Evolutionary conservation across 2,329 filamentous ascomycete species (phyloP), one percentile per base, ranked within the genome.

Genomic region (Curvularia spicifera): DNA sequence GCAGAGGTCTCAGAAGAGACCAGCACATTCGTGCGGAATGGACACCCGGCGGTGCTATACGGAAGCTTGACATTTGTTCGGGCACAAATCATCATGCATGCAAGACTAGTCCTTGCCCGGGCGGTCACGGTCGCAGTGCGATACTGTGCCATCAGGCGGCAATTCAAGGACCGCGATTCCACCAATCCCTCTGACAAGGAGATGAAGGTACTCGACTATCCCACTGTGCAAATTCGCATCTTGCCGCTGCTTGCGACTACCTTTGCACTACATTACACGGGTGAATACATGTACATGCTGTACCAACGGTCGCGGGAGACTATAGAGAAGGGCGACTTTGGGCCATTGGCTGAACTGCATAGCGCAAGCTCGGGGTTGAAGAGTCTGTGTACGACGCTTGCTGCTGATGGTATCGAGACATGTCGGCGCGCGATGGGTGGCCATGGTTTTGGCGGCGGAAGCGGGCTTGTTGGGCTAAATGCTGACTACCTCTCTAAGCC

Each of bases 351-450:
- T 1, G 79, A 83, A 53, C 77, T 85, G 56, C 83, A 85, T 59
- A 82, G 80, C 39, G 80, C 82, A n/a, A 84, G 81, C 2, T 83
- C 80, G 4, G 82, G 82, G 1, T 64, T 85, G 57, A 85, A 84
- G 66, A 84, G 81, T 60, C 65, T 84, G 18, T 84, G 82, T 57
- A 84, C 82, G 0, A 83, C 78, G 53, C 72, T 84, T 9, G 80
- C 82, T 9, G 83, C 82, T 4, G 81, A 84, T 64, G 82, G 82
- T 0, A 84, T 85, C 50, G 82, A 85, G 64, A 83, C 78, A 0
- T 85, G 82, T 63, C 78, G 83, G 31, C 73, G 82, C 44, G 81
- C 82, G 5, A 79, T 84, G 77, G 83, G 83, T 18, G 83, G 83
- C 0, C 83, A 85, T 67, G 82, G 83, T 0, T 85, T 83, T 61